Base-by-base conservation (phyloP, 2,329 filamentous ascomycete genomes). In the Zarea fungicola region DNA sequence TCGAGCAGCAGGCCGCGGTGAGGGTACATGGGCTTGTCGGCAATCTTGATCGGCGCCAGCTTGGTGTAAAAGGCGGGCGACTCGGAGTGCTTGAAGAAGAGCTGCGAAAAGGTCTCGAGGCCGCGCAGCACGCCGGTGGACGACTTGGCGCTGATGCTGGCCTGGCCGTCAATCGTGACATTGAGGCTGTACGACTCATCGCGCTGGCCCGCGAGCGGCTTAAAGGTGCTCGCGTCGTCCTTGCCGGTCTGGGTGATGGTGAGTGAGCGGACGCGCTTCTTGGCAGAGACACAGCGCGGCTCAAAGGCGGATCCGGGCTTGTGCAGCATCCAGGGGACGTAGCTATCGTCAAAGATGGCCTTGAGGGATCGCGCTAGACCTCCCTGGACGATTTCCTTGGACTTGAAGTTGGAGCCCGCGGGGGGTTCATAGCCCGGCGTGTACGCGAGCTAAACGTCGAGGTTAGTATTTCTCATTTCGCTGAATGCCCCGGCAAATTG, bases 1-100 rank as follows among this genome's bases (percentile, higher is more conserved):
- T 95, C 90, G 57, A 95, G 71, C 58, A 93, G 84, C 46, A 95
- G 66, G 11, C 90, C 89, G 37, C 90, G 83, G 65, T 95, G 87
- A 13, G 75, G 66, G 65, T 88, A 95, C 59, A 79, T 78, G 23
- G 90, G 90, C 46, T 73, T 67, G 65, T 95, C 90, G n/a, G 67
- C 65, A 59, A 95, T 87, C 0, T 69, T 63, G 3, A 95, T 75
- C 0, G 90, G 90, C 1, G 84, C 86, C 31, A 80, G 67, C 1
- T 76, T 76, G 1, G 85, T 89, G 69, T 95, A 95, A 70, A 77
- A 72, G 43, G 59, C 63, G 8, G 9, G 16, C 11, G 35, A 19
- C 6, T 72, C 61, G 32, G 83, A 82, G 66, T 89, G 84, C 62
- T 80, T 65, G 68, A 82, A 92, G 69, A 93, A 93, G 14, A 95